Evolutionary conservation across 306 rosid genomes (phyloP).

Genomic region (Adenanthera pavonina): DNA sequence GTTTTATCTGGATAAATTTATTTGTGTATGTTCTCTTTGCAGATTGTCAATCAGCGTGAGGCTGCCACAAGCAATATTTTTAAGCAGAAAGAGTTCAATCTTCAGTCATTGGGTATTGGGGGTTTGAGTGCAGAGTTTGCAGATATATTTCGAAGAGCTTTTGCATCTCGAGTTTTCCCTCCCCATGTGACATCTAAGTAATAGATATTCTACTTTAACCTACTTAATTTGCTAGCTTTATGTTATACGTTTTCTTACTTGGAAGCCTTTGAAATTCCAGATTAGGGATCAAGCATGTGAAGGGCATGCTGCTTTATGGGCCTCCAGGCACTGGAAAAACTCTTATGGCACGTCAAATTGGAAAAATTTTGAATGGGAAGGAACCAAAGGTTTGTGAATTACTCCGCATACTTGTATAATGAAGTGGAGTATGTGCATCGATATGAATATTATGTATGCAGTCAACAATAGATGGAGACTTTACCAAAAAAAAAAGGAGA

Average conservation of each 20-base stretch:
- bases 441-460: conserved; percentile 23
- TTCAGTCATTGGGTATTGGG: conserved; percentile 91
- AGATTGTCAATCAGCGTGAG: conserved; percentile 94
- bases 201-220: conserved; percentile 36
- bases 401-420: conserved; percentile 32
- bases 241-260: conserved; percentile 39
- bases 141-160: conserved; percentile 98
- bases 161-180: conserved; percentile 99
- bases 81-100: conserved; percentile 94
- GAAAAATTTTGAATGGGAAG: conserved; percentile 91
- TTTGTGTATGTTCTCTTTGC: conserved; percentile 45
- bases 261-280: conserved; percentile 60
- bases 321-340: conserved; percentile 99
- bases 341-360: conserved; percentile 99
- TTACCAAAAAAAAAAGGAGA: no score
- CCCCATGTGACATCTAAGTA: conserved; percentile 95
- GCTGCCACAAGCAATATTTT: conserved; percentile 88
- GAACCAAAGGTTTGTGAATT: conserved; percentile 88
- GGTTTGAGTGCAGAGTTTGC: conserved; percentile 93
- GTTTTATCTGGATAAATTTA: conserved; percentile 12
- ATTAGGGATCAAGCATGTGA: conserved; percentile 97
- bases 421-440: conserved; percentile 24
- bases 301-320: conserved; percentile 96
- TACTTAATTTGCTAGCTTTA: conserved; percentile 32
- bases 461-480: conserved; percentile 16